phyloP scores from a whole-genome alignment of 2,329 filamentous ascomycete species.

The Myriosclerotinia curreyana region DNA sequence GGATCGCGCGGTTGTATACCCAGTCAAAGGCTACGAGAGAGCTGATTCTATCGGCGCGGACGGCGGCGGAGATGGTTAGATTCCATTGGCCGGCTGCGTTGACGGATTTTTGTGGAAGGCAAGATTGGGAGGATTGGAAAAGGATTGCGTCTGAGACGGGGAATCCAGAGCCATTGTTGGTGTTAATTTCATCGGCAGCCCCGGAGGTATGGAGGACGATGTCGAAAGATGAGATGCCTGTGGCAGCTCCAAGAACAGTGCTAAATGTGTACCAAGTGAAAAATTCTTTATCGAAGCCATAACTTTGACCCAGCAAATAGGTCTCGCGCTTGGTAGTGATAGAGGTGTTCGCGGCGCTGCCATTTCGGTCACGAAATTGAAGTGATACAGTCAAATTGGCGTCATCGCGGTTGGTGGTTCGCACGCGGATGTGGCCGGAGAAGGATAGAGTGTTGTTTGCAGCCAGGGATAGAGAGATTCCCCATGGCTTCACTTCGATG shows the following conservation, averaged over 20 bases:
- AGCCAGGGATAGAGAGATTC: not conserved
- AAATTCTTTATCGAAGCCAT: not conserved
- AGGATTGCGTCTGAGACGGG: conserved; percentile 1
- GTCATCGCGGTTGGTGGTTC: conserved; percentile 1
- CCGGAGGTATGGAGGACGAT: not conserved
- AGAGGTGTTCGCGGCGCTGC: not conserved
- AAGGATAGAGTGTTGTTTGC: conserved; percentile 3
- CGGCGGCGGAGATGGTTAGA: not conserved
- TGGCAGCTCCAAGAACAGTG: not conserved
- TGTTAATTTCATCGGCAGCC: conserved; percentile 5
- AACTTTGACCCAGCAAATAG: not conserved
- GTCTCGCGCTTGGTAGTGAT: accelerated
- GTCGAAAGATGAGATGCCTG: conserved; percentile 10
- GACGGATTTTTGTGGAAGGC: not conserved
- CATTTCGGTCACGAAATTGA: not conserved
- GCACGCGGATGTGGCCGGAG: conserved; percentile 4
- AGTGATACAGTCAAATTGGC: not conserved
- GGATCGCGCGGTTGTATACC: not conserved
- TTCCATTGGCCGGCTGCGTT: not conserved
- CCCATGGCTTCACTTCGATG: conserved; percentile 39
- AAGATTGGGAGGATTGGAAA: conserved; percentile 4
- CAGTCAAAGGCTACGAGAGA: conserved; percentile 6
- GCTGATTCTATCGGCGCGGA: conserved; percentile 7
- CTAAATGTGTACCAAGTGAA: not conserved
- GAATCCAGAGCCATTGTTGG: not conserved